Percentiles rank a stretch among this genome's conserved stretches.
Evolutionary conservation across 176 grass and related monocot species (phyloP).

Genomic region (Raddia guianensis): DNA sequence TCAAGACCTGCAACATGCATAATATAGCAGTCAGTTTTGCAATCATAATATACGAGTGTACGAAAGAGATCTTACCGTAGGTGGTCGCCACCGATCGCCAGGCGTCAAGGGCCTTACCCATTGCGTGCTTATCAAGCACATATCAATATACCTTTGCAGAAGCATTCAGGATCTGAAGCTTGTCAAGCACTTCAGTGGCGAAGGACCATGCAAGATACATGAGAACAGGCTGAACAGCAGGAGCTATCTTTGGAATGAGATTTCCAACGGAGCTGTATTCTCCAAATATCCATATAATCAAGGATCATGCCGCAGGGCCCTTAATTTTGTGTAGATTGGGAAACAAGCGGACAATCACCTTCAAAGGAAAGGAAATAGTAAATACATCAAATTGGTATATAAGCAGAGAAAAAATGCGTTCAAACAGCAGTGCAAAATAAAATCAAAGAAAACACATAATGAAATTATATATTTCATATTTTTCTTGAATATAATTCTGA

Average conservation of each 20-base stretch:
- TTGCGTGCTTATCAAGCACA: too few relatives aligned
- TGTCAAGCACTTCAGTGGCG: slow-evolving; percentile 66
- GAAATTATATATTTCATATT: not conserved
- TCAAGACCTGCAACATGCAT: too few relatives aligned
- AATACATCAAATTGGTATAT: slow-evolving; percentile 26
- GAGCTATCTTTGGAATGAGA: slow-evolving; percentile 79
- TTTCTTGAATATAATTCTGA: slow-evolving; percentile 9
- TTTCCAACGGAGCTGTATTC: slow-evolving; percentile 70
- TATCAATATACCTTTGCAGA: slow-evolving; percentile 79
- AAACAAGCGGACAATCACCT: slow-evolving; percentile 87
- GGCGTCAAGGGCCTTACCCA: too few relatives aligned
- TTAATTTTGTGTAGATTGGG: slow-evolving; percentile 76
- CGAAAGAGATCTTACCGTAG: slow-evolving; percentile 39
- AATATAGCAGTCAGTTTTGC: too few relatives aligned
- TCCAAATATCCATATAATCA: slow-evolving; percentile 90
- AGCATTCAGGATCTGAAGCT: slow-evolving; percentile 97
- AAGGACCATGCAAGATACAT: slow-evolving; percentile 95
- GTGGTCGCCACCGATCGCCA: too few relatives aligned
- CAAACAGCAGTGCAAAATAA: not conserved
- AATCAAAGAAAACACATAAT: not conserved
- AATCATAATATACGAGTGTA: too few relatives aligned
- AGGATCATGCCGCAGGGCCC: slow-evolving; percentile 71
- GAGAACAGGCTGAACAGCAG: slow-evolving; percentile 62
- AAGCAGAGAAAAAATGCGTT: slow-evolving; percentile 18
- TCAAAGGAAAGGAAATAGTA: slow-evolving; percentile 22